These are phyloP conservation scores for Globisporangium ultimum DNA, from an alignment of 352 stramenopile genomes.

Conservation along the genomic window DNA sequence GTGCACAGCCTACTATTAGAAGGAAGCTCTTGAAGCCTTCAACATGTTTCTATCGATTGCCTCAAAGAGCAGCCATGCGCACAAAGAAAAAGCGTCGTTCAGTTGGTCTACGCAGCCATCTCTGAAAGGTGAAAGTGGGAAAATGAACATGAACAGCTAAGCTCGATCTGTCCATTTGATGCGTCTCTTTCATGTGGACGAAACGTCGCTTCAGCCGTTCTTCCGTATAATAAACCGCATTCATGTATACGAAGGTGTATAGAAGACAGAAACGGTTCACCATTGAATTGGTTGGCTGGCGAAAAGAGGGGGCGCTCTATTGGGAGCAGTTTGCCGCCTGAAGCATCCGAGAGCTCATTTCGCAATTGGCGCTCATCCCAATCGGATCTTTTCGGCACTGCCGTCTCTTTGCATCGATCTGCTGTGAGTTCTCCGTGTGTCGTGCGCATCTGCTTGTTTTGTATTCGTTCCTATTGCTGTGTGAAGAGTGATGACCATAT, in stretches of 20 bases:
- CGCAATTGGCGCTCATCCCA: background rate
- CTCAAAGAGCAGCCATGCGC: no score
- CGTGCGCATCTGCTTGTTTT: background rate
- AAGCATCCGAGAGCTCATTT: background rate
- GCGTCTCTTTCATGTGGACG: no score
- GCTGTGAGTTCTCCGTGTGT: background rate
- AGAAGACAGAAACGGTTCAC: background rate
- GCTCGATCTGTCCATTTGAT: no score
- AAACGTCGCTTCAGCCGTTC: no score
- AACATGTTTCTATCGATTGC: no score
- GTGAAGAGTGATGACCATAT: slow-evolving; percentile 71
- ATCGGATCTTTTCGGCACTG: no score
- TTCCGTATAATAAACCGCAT: no score
- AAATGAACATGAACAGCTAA: no score
- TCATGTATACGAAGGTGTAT: background rate
- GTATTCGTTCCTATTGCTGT: background rate
- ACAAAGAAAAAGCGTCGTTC: background rate
- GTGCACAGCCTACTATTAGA: no score
- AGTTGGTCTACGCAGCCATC: no score
- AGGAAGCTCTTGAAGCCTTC: no score
- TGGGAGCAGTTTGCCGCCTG: background rate
- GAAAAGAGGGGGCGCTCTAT: background rate
- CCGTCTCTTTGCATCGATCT: background rate
- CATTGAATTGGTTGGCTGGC: background rate
- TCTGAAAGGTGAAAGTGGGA: no score